Evolutionary conservation across 768 basidiomycete genomes (phyloP), one percentile per base, ranked within the genome.

Genomic region (Xanthoconium purpureum): DNA sequence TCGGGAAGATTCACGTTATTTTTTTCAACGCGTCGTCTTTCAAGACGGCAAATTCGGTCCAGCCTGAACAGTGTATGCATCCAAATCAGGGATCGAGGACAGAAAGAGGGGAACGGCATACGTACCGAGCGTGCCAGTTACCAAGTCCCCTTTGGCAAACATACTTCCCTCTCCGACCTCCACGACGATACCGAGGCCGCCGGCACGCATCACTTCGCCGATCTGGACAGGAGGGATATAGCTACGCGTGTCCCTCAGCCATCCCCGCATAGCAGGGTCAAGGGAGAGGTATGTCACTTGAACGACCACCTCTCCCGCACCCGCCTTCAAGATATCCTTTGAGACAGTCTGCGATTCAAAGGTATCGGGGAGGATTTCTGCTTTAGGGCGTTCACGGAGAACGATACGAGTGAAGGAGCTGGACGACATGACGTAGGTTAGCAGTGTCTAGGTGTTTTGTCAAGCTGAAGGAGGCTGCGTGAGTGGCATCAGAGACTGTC

Each of bases 231-330:
- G 89, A 14, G 82, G 81, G 15, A 89, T 47, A 66, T 93, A 92
- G 62, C 83, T 86, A 45, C 93, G 78, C 15, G 66, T 68, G 67
- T 91, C 88, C 58, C 80, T 82, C 49, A 98, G 66, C 80, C 89
- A 97, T 13, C 83, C 84, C 10, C 93, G 81, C 91, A 94, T 92
- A 0, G 92, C 91, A 18, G 94, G 93, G 65, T 97, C 94, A 60
- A 97, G 69, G 35, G 85, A 86, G 33, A 93, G 66, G 77, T 87
- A 94, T 46, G 85, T 84, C 55, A 89, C 84, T 68, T 84, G 80
- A n/a, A 98, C 83, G 45, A 95, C 76, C 9, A 84, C 84, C 58
- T 88, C 78, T 24, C 73, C 70, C 18, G 70, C 59, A 1, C 78
- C 79, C 7, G 84, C 78, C 64, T 80, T 78, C 50, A 90, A 75